Evolutionary conservation across 208 protist species (phyloP), one percentile per base, ranked within the genome.

Genomic region (Trypanosoma vivax): DNA sequence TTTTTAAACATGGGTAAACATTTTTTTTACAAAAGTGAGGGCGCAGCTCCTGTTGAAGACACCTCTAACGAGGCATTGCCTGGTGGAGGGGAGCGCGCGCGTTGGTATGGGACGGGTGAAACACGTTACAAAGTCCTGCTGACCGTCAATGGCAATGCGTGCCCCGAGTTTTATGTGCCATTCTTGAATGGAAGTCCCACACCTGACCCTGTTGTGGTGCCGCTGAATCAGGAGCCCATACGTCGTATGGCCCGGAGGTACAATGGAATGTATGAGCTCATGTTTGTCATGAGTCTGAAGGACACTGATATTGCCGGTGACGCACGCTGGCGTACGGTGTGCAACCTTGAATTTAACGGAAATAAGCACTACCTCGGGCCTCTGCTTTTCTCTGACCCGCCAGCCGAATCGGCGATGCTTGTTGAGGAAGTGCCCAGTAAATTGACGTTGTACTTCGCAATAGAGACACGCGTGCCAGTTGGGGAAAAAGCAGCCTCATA

Each of bases 371-470:
- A 76, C 39, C 64, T 76, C 11, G 70, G 64, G 13, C 70, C 70
- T 13, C 27, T 72, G 7, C 31, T 53, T 18, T 28, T 21, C 18
- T n/a, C 39, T 27, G 39, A 49, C 10, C 27, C 60, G 24, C 1
- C 13, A 11, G 62, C 83, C 2, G 3, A 19, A 1, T 90, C 79
- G 9, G 76, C 66, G 9, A 59, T 77, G 11, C 42, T 87, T 11
- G 62, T 86, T 25, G 43, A 48, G 9, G 39, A 64, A 1, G 45
- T 81, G 5, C 78, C 82, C 33, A 0, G 56, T 13, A 48, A 25
- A 1, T 18, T 86, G 27, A 33, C 53, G 28, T 2, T 90, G 0
- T 23, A 64, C 2, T 55, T 86, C n/a, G 43, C 57, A 24, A 27
- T 61, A 5, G 77, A 90, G 30, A n/a, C 9, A 9, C 73, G 59